Evolutionary conservation across 2,329 filamentous ascomycete genomes (phyloP), one percentile per base, ranked within the genome.

Genomic region (Clonostachys byssicola): DNA sequence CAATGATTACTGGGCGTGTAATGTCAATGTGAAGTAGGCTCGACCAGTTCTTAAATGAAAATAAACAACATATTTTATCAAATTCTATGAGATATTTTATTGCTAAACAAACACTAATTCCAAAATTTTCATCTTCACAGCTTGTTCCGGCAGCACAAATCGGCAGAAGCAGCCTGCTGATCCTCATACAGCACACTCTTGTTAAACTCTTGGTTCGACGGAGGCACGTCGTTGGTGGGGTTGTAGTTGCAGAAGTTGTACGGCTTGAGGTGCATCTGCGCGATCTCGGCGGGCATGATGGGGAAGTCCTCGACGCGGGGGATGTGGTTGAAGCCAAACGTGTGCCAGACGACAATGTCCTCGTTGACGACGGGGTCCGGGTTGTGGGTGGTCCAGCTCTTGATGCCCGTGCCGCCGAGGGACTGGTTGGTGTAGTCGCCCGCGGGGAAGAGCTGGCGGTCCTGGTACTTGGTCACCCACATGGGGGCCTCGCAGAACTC

Each of bases 291-390:
- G 0, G 82, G 82, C 82, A 86, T 85, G 34, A 85, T 78, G 0
- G 81, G 82, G 65, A 83, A 86, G 57, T 86, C 82, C 38, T 53
- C 51, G 12, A 50, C 49, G 9, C 49, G 34, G 12, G 51, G 49
- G 73, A 95, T 91, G 63, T 95, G 90, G 2, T 86, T 91, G 36
- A 95, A 74, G 40, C 90, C 90, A 58, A 95, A 95, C 0, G 89
- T 92, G 68, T 95, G 89, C 90, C 89, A 95, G 12, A 95, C 77
- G 3, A 95, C 89, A 30, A 95, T 70, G 60, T 95, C 88, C 3
- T 84, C 87, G 67, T 94, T 85, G 42, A 86, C 87, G 55, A 95
- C 74, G 41, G 66, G 66, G 47, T 80, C 77, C 9, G 23, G 23
- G 48, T 75, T 34, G 5, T 49, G 46, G 3, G 16, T 38, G 13